Conservation (phyloP, 2,329 filamentous ascomycete species). For the Alternaria brassicae region DNA sequence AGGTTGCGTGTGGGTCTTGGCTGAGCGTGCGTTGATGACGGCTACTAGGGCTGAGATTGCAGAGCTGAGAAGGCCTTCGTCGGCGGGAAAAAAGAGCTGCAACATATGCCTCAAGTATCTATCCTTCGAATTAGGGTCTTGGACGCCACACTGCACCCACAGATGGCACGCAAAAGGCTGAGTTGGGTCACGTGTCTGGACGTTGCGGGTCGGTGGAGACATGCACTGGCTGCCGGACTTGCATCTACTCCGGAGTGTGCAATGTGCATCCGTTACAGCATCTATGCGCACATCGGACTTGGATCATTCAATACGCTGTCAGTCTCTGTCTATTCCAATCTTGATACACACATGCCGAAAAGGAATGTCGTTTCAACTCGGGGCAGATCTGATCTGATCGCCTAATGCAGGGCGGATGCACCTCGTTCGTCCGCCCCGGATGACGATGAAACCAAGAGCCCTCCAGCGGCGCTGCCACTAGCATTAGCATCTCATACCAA, state of each 20-base stretch:
- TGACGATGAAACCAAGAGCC: slow-evolving; percentile 31
- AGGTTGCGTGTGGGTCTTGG: slow-evolving; percentile 1
- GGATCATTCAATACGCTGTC: background rate
- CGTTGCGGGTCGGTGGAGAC: background rate
- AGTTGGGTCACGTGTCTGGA: slow-evolving; percentile 3
- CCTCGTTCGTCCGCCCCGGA: slow-evolving; percentile 23
- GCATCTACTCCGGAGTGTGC: background rate
- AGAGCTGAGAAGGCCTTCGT: background rate
- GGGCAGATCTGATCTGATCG: slow-evolving; percentile 3
- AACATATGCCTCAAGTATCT: slow-evolving; percentile 16
- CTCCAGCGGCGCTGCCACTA: slow-evolving; percentile 12
- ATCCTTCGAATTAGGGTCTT: background rate
- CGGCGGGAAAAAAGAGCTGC: slow-evolving; percentile 4
- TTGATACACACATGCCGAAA: background rate
- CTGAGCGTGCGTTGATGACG: slow-evolving; percentile 7
- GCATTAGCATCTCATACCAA: slow-evolving; percentile 22
- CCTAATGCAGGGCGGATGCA: slow-evolving; percentile 21
- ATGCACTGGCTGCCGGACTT: background rate
- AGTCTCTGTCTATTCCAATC: too few relatives aligned
- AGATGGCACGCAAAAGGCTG: slow-evolving; percentile 7
- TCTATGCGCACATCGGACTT: background rate
- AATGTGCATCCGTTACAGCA: background rate
- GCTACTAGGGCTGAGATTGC: background rate
- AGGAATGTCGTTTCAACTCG: background rate
- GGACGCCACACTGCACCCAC: slow-evolving; percentile 2